Conservation (phyloP, 2,329 filamentous ascomycete genomes). For the Aspergillus ibericus region DNA sequence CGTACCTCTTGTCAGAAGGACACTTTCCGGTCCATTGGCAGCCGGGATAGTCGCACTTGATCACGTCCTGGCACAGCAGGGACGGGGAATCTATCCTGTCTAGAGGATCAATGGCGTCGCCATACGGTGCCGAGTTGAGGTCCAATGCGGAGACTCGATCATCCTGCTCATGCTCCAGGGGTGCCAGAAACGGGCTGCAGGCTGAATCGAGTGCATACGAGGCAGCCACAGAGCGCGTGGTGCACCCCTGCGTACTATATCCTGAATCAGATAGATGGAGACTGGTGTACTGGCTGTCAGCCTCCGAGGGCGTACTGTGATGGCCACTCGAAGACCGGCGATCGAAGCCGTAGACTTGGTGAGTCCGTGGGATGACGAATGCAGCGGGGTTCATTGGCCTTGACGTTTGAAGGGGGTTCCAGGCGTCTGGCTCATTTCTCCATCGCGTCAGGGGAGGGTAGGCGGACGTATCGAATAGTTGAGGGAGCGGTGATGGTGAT, state of each 20-base stretch:
- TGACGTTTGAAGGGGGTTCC: slow-evolving; percentile 35
- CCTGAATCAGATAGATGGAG: slow-evolving; percentile 36
- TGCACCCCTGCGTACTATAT: slow-evolving; percentile 34
- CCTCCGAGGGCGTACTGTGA: slow-evolving; percentile 33
- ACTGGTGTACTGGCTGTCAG: slow-evolving; percentile 33
- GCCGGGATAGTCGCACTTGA: slow-evolving; percentile 31
- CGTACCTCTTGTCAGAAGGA: slow-evolving; percentile 43
- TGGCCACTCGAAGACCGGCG: slow-evolving; percentile 26
- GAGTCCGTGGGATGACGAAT: slow-evolving; percentile 20
- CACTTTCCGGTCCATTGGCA: slow-evolving; percentile 41
- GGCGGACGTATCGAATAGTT: slow-evolving; percentile 23
- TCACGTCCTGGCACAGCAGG: slow-evolving; percentile 46
- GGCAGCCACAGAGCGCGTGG: slow-evolving; percentile 30
- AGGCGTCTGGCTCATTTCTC: slow-evolving; percentile 29
- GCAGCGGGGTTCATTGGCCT: slow-evolving; percentile 20
- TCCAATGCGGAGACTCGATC: slow-evolving; percentile 22
- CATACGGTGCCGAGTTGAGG: slow-evolving; percentile 9
- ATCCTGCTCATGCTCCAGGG: slow-evolving; percentile 24
- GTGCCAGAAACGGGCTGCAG: slow-evolving; percentile 28
- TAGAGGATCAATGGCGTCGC: slow-evolving; percentile 34
- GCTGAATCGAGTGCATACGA: slow-evolving; percentile 30
- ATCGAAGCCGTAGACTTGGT: slow-evolving; percentile 23
- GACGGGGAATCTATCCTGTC: slow-evolving; percentile 52
- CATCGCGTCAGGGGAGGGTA: slow-evolving; percentile 22
- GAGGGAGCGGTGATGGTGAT: slow-evolving; percentile 19